Percentiles rank a stretch among this genome's conserved stretches.
These are phyloP conservation scores for Blechomonas ayalai DNA, from an alignment of 208 protist genomes.

Conservation along the genomic window DNA sequence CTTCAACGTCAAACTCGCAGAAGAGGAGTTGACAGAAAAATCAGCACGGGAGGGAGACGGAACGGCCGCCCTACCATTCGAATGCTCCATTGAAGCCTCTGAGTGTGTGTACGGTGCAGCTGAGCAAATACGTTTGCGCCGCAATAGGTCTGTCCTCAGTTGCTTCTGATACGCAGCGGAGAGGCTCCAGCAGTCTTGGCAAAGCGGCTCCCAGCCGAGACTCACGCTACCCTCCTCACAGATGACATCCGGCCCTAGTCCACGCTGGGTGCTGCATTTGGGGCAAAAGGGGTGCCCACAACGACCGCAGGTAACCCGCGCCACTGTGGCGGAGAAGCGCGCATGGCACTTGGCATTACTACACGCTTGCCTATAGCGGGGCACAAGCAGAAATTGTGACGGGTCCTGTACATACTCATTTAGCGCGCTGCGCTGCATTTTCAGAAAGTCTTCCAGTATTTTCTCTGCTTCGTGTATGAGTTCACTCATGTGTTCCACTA, in stretches of 20 bases:
- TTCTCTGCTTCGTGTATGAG: slow-evolving; percentile 23
- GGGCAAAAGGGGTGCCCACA: slow-evolving; percentile 76
- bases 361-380: slow-evolving; percentile 26
- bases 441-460: slow-evolving; percentile 20
- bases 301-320: slow-evolving; percentile 47
- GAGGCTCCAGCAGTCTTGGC: slow-evolving; percentile 33
- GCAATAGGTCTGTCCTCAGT: too few relatives aligned
- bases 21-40: too few relatives aligned
- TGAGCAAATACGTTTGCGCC: too few relatives aligned
- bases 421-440: slow-evolving; percentile 31
- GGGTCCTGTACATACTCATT: slow-evolving; percentile 25
- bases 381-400: slow-evolving; percentile 23
- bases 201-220: slow-evolving; percentile 60
- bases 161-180: slow-evolving; percentile 23
- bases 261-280: slow-evolving; percentile 36
- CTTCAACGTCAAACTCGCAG: slow-evolving; percentile 21
- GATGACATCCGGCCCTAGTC: slow-evolving; percentile 35
- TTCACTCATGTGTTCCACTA: slow-evolving; percentile 18
- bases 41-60: too few relatives aligned
- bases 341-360: slow-evolving; percentile 19
- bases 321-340: slow-evolving; percentile 28
- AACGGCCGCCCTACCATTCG: too few relatives aligned
- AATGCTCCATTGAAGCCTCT: too few relatives aligned
- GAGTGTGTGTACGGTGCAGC: too few relatives aligned
- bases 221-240: slow-evolving; percentile 17